phyloP scores from a whole-genome alignment of 257 asterid species.

The Solanum arcanum region DNA sequence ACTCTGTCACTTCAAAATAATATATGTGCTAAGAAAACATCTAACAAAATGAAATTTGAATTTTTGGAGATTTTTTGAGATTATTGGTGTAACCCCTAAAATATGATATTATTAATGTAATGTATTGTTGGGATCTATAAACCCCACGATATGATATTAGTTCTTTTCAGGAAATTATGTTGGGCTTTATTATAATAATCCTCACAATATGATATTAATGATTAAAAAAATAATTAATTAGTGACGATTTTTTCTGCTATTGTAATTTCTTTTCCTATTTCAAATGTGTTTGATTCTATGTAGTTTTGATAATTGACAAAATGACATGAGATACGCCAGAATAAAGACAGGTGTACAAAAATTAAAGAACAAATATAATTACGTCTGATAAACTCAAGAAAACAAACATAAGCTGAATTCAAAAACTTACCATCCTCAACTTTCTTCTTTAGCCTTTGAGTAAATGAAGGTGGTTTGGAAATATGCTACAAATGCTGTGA shows the following conservation, averaged over 20 bases:
- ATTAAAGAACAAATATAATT: no score
- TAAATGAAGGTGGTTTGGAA: no score
- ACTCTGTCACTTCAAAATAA: background rate
- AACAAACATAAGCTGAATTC: background rate
- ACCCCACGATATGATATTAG: background rate
- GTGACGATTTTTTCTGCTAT: background rate
- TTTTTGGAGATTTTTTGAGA: background rate
- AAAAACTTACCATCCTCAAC: background rate
- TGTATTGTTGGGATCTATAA: background rate
- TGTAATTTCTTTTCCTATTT: background rate
- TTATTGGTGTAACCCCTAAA: background rate
- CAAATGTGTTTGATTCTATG: background rate
- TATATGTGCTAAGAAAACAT: background rate
- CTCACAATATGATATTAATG: background rate
- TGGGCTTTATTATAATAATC: background rate
- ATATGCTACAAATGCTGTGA: no score
- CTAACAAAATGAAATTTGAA: background rate
- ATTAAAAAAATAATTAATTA: background rate
- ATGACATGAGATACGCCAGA: background rate
- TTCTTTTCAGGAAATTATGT: background rate
- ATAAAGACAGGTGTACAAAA: no score
- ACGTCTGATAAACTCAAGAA: background rate
- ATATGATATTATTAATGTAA: background rate
- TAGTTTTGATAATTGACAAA: background rate
- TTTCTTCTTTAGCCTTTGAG: background rate